Evolutionary conservation across 163 green algal species (phyloP).

Genomic region (Picocystis sp.): DNA sequence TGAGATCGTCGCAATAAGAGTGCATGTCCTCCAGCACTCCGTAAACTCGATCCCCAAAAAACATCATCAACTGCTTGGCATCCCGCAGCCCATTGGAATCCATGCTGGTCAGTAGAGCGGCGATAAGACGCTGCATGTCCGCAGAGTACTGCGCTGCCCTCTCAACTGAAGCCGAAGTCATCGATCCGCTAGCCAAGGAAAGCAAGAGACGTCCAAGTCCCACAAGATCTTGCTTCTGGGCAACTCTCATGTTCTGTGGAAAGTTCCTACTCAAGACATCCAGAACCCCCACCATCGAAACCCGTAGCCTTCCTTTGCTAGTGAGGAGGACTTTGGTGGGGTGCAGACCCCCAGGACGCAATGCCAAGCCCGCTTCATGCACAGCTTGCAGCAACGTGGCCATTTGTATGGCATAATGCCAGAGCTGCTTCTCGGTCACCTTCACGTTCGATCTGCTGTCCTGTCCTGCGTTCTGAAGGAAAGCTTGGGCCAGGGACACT

Average conservation of each 20-base stretch:
- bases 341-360: constrained; percentile 23
- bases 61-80: constrained; percentile 30
- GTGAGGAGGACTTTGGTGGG: constrained; percentile 22
- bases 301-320: not conserved
- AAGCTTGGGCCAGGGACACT: constrained; percentile 30
- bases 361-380: constrained; percentile 48
- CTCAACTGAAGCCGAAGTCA: constrained; percentile 9
- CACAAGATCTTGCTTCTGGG: constrained; percentile 17
- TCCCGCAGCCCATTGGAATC: constrained; percentile 7
- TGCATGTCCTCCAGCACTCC: not conserved
- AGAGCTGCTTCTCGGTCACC: constrained; percentile 55
- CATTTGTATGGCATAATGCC: constrained; percentile 65
- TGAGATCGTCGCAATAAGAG: not conserved
- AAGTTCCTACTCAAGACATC: not conserved
- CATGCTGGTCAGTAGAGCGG: constrained; percentile 51
- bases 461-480: not conserved
- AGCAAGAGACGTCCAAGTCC: constrained; percentile 61
- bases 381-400: constrained; percentile 39
- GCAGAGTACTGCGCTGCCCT: constrained; percentile 24
- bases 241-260: constrained; percentile 1
- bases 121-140: constrained; percentile 43
- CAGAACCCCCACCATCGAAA: not conserved
- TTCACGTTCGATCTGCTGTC: not conserved
- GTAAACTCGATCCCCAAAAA: constrained; percentile 36
- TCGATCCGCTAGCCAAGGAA: constrained; percentile 41